These are phyloP conservation scores for Trichoderma erinaceum DNA, from an alignment of 495 filamentous ascomycete species.

Conservation along the genomic window DNA sequence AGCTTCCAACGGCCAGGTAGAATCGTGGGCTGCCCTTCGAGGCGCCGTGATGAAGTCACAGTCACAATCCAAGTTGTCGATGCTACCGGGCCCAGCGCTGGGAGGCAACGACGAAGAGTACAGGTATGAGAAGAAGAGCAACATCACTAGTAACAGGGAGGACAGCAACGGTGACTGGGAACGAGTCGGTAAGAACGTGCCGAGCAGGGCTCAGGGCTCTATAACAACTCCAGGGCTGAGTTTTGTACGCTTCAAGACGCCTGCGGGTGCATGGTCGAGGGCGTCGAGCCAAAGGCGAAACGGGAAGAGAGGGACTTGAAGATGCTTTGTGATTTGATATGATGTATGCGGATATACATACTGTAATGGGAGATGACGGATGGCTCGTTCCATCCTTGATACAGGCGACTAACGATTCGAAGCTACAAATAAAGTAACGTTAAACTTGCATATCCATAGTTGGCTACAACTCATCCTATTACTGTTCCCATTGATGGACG, in stretches of 20 bases:
- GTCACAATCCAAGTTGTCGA: not conserved
- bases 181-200: not conserved
- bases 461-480: too few relatives aligned
- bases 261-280: constrained; percentile 10
- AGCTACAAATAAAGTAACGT: too few relatives aligned
- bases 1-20: constrained; percentile 34
- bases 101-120: not conserved
- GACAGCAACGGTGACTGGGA: constrained; percentile 6
- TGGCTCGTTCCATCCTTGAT: not conserved
- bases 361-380: not conserved
- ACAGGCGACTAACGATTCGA: too few relatives aligned
- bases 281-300: constrained; percentile 4
- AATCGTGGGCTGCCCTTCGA: constrained; percentile 36
- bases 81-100: not conserved
- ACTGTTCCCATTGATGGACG: too few relatives aligned
- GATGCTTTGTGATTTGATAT: not conserved
- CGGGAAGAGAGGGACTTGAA: not conserved
- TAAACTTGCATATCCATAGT: too few relatives aligned
- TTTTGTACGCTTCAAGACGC: constrained; percentile 10
- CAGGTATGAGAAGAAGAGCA: not conserved
- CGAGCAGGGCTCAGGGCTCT: not conserved
- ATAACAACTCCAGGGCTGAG: not conserved
- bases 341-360: not conserved
- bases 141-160: not conserved
- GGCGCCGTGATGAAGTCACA: constrained; percentile 24